Percentiles rank a stretch among this genome's conserved stretches.
Conservation (phyloP, 495 filamentous ascomycete genomes). For the Aspergillus homomorphus region DNA sequence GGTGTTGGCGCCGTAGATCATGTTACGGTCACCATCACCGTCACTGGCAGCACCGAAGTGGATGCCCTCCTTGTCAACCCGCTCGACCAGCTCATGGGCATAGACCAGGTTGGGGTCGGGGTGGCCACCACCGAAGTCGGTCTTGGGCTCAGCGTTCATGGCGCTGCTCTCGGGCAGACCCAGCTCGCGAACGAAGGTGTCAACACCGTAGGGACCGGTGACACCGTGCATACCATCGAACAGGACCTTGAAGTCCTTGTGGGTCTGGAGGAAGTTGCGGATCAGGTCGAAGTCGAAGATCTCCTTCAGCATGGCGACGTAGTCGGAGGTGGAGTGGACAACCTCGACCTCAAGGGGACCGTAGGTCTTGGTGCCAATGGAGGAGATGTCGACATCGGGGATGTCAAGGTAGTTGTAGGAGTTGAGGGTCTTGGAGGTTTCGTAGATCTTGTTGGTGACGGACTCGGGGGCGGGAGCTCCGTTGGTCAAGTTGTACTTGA, state of each 20-base stretch:
- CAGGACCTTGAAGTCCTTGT: constrained; percentile 92
- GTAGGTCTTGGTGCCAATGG: constrained; percentile 78
- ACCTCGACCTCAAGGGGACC: constrained; percentile 89
- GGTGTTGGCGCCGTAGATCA: constrained; percentile 96
- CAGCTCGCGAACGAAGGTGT: constrained; percentile 92
- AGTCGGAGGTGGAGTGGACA: constrained; percentile 87
- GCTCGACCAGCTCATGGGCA: constrained; percentile 89
- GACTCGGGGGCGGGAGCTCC: constrained; percentile 92
- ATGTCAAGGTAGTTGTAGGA: constrained; percentile 91
- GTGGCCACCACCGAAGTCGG: constrained; percentile 95
- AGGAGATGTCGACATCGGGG: constrained; percentile 78
- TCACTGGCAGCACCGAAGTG: constrained; percentile 96
- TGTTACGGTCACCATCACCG: constrained; percentile 97
- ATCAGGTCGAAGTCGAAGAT: constrained; percentile 98
- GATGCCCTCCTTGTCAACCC: constrained; percentile 84
- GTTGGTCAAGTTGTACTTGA: constrained; percentile 98
- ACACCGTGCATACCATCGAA: constrained; percentile 95
- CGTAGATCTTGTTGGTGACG: constrained; percentile 96
- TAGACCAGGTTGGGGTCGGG: constrained; percentile 99
- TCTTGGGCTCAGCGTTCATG: constrained; percentile 88
- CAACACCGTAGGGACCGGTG: constrained; percentile 89
- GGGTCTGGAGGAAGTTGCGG: constrained; percentile 79
- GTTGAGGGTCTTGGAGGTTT: constrained; percentile 78
- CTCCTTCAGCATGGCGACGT: constrained; percentile 90
- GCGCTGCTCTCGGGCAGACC: constrained; percentile 72